Evolutionary conservation across 495 filamentous ascomycete species (phyloP).

Genomic region (Penicillium ochrochloron): DNA sequence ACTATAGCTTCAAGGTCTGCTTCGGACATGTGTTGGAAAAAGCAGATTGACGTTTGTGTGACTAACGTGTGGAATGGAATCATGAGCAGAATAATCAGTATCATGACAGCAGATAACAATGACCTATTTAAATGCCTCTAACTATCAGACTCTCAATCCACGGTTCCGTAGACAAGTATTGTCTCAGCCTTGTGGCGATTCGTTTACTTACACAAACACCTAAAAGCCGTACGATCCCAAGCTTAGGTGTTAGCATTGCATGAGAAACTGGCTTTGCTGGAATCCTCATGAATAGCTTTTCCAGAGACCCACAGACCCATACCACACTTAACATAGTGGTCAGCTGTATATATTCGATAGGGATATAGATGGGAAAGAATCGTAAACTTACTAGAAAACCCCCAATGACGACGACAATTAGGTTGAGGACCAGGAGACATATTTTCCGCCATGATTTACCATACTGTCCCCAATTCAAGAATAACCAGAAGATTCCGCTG

Average conservation of each 20-base stretch:
- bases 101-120: no score
- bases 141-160: no score
- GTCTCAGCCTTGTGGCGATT: no score
- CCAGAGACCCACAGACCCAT: slow-evolving; percentile 48
- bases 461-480: slow-evolving; percentile 41
- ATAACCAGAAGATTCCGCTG: slow-evolving; percentile 45
- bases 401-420: slow-evolving; percentile 35
- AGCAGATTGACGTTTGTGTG: no score
- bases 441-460: slow-evolving; percentile 30
- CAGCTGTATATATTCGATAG: not conserved
- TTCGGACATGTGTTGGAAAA: not conserved
- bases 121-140: no score
- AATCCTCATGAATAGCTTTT: slow-evolving; percentile 45
- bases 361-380: not conserved
- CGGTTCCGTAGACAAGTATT: no score
- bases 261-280: slow-evolving; percentile 36
- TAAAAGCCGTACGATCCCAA: not conserved
- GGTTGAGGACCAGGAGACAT: slow-evolving; percentile 37
- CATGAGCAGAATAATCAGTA: no score
- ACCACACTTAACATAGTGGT: slow-evolving; percentile 30
- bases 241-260: slow-evolving; percentile 21
- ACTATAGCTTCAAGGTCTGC: no score
- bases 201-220: no score
- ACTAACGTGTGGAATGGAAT: no score
- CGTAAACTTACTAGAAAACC: not conserved